A percentile compares a stretch with the other conserved stretches of the same genome.
These are phyloP conservation scores for Micromonas commoda DNA, from an alignment of 139 green algal species.

Conservation along the genomic window DNA sequence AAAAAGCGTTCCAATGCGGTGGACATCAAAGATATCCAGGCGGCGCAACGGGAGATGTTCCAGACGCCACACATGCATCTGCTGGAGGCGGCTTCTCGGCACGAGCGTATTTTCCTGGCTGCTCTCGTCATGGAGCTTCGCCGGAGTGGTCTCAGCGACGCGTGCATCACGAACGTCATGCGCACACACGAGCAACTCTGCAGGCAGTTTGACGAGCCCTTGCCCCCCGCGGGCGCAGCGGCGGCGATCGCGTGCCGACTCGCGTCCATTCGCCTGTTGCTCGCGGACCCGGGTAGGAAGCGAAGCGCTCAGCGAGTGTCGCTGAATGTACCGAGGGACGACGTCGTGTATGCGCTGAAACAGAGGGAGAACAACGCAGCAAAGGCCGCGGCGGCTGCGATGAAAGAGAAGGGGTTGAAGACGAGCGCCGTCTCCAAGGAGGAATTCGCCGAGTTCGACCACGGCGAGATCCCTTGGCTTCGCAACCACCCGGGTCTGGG, in stretches of 20 bases:
- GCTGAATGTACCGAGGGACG: not conserved
- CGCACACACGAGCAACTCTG: conserved; percentile 4
- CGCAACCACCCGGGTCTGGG: too few relatives aligned
- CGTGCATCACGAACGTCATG: not conserved
- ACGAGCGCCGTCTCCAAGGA: not conserved
- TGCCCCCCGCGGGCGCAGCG: not conserved
- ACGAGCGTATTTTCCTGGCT: conserved; percentile 34
- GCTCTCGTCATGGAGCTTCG: conserved; percentile 8
- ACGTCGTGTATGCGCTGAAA: conserved; percentile 2
- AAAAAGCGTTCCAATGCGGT: too few relatives aligned
- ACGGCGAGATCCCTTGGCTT: not conserved
- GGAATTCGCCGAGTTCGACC: not conserved
- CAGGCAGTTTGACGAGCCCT: not conserved
- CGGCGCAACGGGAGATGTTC: conserved; percentile 49
- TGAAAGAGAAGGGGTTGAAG: too few relatives aligned
- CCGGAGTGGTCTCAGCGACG: not conserved
- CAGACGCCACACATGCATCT: conserved; percentile 31
- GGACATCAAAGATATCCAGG: conserved; percentile 38
- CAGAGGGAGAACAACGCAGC: not conserved
- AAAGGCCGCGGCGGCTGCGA: not conserved
- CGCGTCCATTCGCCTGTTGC: not conserved
- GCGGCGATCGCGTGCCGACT: not conserved
- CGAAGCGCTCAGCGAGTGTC: conserved; percentile 2
- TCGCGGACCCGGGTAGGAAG: not conserved
- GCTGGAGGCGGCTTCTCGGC: conserved; percentile 1